phyloP scores from a whole-genome alignment of 2,329 filamentous ascomycete genomes.

The Diaporthe australafricana region DNA sequence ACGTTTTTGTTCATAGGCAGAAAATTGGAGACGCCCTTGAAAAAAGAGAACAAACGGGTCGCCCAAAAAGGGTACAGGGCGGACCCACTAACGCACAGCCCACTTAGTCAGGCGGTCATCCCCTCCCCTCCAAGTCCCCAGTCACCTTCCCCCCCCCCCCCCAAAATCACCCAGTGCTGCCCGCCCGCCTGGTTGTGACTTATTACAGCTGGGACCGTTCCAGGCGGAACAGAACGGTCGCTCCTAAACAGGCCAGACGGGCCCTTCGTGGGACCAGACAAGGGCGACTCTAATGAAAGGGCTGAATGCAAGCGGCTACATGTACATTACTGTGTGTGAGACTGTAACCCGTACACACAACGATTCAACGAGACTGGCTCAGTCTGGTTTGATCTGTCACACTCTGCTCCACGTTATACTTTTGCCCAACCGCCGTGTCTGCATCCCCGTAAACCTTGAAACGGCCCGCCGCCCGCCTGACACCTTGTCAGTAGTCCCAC shows the following conservation, averaged over 20 bases:
- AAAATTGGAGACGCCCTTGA: slow-evolving; percentile 29
- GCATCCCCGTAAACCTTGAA: slow-evolving; percentile 9
- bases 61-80: background rate
- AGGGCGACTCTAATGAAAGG: slow-evolving; percentile 20
- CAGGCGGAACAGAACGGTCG: slow-evolving; percentile 19
- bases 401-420: background rate
- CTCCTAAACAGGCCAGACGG: background rate
- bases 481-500: background rate
- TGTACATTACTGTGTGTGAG: background rate
- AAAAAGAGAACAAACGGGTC: slow-evolving; percentile 30
- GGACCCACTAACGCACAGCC: slow-evolving; percentile 1
- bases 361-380: slow-evolving; percentile 3
- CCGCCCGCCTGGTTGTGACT: slow-evolving; percentile 1
- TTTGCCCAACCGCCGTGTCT: slow-evolving; percentile 12
- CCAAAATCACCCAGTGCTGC: slow-evolving; percentile 11
- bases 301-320: slow-evolving; percentile 19
- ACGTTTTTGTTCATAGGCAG: slow-evolving; percentile 30
- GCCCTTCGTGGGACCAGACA: background rate
- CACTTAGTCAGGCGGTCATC: background rate
- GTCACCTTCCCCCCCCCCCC: background rate
- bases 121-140: background rate
- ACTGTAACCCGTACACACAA: background rate
- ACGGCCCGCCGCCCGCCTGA: background rate
- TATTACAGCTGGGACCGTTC: slow-evolving; percentile 4
- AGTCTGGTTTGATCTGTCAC: slow-evolving; percentile 5